These are phyloP conservation scores for Wickerhamomyces xylosicus DNA, from an alignment of 805 yeast species.

Conservation along the genomic window DNA sequence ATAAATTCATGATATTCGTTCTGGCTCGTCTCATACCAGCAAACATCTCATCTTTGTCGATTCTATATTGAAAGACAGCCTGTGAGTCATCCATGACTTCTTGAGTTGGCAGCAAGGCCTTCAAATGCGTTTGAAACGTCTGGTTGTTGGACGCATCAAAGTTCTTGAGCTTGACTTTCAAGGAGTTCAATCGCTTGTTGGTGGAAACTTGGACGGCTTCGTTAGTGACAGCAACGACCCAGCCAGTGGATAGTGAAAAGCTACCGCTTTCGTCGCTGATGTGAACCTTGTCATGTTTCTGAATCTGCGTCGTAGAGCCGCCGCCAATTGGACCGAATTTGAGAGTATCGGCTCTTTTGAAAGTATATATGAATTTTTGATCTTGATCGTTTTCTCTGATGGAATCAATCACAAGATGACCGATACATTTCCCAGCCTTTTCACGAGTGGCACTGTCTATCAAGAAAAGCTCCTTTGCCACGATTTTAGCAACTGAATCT, in stretches of 20 bases:
- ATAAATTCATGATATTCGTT: constrained; percentile 61
- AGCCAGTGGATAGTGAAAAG: constrained; percentile 61
- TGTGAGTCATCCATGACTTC: constrained; percentile 2
- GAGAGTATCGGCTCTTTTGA: constrained; percentile 26
- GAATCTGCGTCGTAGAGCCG: constrained; percentile 35
- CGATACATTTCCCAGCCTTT: constrained; percentile 47
- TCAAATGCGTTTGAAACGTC: constrained; percentile 38
- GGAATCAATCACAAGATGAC: constrained; percentile 32
- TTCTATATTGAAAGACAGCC: constrained; percentile 33
- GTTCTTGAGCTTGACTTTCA: constrained; percentile 21
- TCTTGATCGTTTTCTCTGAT: constrained; percentile 10
- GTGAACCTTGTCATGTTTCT: constrained; percentile 51
- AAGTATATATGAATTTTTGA: constrained; percentile 35
- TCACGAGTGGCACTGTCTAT: constrained; percentile 52
- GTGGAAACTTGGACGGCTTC: constrained; percentile 38
- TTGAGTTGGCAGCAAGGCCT: constrained; percentile 9
- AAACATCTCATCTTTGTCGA: constrained; percentile 74
- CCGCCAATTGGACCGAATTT: constrained; percentile 1
- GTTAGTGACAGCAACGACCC: constrained; percentile 33
- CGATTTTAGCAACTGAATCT: constrained; percentile 42
- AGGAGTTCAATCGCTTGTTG: constrained; percentile 38
- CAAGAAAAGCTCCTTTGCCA: constrained; percentile 50
- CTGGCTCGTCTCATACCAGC: constrained; percentile 71
- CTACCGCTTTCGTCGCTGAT: constrained; percentile 78
- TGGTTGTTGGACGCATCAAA: constrained; percentile 39